These are phyloP conservation scores for Colletotrichum coccodes DNA, from an alignment of 2,329 filamentous ascomycete genomes.

Conservation along the genomic window DNA sequence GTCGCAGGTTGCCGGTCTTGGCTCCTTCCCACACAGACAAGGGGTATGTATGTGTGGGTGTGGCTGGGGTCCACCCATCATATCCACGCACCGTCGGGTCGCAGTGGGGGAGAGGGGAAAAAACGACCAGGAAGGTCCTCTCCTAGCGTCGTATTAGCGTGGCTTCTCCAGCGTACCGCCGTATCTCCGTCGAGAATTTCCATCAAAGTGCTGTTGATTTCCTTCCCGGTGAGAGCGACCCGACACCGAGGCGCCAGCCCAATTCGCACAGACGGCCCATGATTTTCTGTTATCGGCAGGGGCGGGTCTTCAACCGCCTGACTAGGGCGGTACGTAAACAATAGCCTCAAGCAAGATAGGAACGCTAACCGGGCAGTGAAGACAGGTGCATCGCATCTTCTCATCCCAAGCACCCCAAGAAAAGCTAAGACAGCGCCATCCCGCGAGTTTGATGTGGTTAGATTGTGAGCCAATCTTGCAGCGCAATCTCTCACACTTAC, in stretches of 20 bases:
- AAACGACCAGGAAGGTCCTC: constrained; percentile 21
- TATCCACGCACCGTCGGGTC: too few relatives aligned
- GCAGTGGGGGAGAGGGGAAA: constrained; percentile 3
- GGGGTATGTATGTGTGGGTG: neutral
- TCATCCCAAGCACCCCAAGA: neutral
- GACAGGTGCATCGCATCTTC: neutral
- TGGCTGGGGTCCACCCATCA: constrained; percentile 30
- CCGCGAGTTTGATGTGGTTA: neutral
- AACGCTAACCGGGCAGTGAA: neutral
- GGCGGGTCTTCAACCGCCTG: constrained; percentile 2
- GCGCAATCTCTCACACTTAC: neutral
- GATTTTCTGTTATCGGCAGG: constrained; percentile 24
- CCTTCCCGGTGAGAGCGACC: neutral
- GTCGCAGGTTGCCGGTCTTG: constrained; percentile 25
- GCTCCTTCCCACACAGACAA: constrained; percentile 25
- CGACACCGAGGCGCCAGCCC: neutral
- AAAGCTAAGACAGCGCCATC: constrained; percentile 18
- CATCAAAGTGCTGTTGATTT: neutral
- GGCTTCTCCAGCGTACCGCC: constrained; percentile 3
- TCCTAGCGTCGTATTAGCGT: constrained; percentile 18
- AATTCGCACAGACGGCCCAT: constrained; percentile 3
- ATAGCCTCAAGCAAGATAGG: neutral
- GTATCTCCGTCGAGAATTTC: constrained; percentile 5
- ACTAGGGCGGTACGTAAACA: constrained; percentile 13
- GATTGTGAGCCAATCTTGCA: neutral